Percentiles rank a stretch among this genome's conserved stretches.
phyloP scores from a whole-genome alignment of 768 basidiomycete genomes.

The Cantharellus anzutake region DNA sequence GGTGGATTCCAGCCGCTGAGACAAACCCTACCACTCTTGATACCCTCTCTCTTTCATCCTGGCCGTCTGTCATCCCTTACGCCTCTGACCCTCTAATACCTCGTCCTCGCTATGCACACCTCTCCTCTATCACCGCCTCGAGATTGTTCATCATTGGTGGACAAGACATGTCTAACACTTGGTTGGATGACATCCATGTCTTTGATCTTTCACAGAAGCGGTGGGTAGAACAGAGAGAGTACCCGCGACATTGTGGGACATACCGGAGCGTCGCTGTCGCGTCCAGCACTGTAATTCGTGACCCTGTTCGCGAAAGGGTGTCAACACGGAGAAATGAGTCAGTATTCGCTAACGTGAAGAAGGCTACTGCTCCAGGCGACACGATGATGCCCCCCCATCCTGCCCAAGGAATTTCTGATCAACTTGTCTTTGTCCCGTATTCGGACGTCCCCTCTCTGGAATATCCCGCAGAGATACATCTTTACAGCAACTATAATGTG shows the following conservation, averaged over 20 bases:
- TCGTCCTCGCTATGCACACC: slow-evolving; percentile 82
- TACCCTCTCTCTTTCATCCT: slow-evolving; percentile 17
- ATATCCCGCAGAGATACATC: slow-evolving; percentile 67
- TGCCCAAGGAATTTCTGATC: slow-evolving; percentile 4
- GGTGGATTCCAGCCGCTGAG: slow-evolving; percentile 27
- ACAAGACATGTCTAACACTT: slow-evolving; percentile 83
- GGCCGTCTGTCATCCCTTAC: slow-evolving; percentile 18
- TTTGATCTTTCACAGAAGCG: slow-evolving; percentile 53
- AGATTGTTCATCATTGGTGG: slow-evolving; percentile 85
- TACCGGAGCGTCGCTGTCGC: slow-evolving; percentile 88
- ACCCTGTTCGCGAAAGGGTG: slow-evolving; percentile 37
- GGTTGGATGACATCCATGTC: slow-evolving; percentile 85
- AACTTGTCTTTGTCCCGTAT: slow-evolving; percentile 53
- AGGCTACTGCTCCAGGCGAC: slow-evolving; percentile 14
- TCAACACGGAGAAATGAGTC: slow-evolving; percentile 19
- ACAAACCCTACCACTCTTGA: slow-evolving; percentile 24
- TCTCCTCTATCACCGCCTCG: slow-evolving; percentile 76
- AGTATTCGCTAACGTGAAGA: slow-evolving; percentile 7
- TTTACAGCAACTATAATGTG: slow-evolving; percentile 95
- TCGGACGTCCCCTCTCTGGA: slow-evolving; percentile 52
- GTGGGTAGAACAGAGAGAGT: slow-evolving; percentile 68
- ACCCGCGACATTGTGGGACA: slow-evolving; percentile 88
- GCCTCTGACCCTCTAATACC: slow-evolving; percentile 30
- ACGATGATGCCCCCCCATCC: slow-evolving; percentile 3
- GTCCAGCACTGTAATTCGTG: slow-evolving; percentile 43